Base-by-base conservation (phyloP, 345 rosid species). In the Firmiana major region DNA sequence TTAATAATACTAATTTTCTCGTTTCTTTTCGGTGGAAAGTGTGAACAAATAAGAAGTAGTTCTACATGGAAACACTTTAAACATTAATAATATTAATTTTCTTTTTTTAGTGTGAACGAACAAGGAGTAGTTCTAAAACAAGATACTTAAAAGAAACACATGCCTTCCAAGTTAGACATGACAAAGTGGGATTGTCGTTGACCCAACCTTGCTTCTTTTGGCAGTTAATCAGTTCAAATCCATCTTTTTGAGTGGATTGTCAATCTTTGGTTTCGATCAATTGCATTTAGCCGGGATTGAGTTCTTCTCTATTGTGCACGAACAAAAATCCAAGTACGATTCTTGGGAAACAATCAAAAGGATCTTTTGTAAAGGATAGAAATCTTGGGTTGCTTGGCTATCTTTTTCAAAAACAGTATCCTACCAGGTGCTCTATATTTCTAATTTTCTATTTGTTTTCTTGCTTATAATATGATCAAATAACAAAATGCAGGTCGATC, bases 251-350 rank as follows among this genome's bases (percentile, higher is more conserved):
- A 64, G 46, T 34, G 38, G 42, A 63, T 63, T 63, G 69, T 36
- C 46, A 19, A 48, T 19, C 40, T 63, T 31, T 22, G 31, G 26
- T 60, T 16, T 64, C 1, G 6, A 66, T 42, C 51, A 42, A 42
- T 24, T 68, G 38, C 72, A 67, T 67, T 5, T 67, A 67, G 72
- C 51, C 71, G 24, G 15, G 71, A 64, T 64, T 40, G 46, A 19
- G 9, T n/a, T 0, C 6, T 42, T 21, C 26, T 66, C 5, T n/a
- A 42, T 45, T 66, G 71, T 66, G 51, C 71, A 66, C 24, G 72
- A 22, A 67, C 16, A 45, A 21, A 67, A 67, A 67, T 45, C 54
- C 24, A 45, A 67, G 13, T 36, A 63, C 7, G 17, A 8, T 36
- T 38, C 5, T 21, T 67, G 51, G 9, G 42, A 42, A 63, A 40